These are phyloP conservation scores for Globisporangium emineosum DNA, from an alignment of 352 stramenopile genomes.

Conservation along the genomic window DNA sequence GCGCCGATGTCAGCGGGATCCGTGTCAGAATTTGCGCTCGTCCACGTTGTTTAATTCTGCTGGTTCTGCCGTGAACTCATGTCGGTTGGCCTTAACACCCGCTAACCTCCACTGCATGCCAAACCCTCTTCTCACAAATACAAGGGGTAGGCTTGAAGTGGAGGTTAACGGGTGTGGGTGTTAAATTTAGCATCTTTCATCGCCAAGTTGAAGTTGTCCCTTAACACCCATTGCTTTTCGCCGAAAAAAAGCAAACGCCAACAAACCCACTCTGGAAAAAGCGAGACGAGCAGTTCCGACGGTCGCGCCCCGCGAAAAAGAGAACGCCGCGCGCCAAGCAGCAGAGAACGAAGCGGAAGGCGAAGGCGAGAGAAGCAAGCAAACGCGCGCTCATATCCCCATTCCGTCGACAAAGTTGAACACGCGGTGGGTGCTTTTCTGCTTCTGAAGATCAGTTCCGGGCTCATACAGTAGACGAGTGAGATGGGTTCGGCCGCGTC, in stretches of 20 bases:
- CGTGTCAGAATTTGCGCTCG: not conserved
- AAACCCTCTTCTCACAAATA: not conserved
- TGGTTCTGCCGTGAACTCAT: constrained; percentile 8
- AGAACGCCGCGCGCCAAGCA: too few relatives aligned
- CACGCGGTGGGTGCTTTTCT: too few relatives aligned
- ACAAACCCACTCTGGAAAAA: not conserved
- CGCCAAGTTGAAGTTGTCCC: constrained; percentile 19
- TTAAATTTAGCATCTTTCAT: not conserved
- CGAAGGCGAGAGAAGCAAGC: too few relatives aligned
- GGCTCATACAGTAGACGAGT: not conserved
- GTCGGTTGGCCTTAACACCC: constrained; percentile 10
- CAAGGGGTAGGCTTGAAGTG: not conserved
- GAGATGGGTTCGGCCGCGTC: constrained; percentile 13
- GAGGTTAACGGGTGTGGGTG: not conserved
- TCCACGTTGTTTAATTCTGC: not conserved
- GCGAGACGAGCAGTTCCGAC: not conserved
- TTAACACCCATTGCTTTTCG: constrained; percentile 10
- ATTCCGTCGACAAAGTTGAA: too few relatives aligned
- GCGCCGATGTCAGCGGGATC: not conserved
- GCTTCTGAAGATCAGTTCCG: not conserved
- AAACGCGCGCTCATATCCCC: too few relatives aligned
- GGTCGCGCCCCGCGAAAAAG: not conserved
- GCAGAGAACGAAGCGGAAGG: too few relatives aligned
- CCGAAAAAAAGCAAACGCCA: not conserved
- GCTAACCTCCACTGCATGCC: constrained; percentile 12